Evolutionary conservation across 2,329 filamentous ascomycete species (phyloP), one percentile per base, ranked within the genome.

Genomic region (Scedosporium boydii): DNA sequence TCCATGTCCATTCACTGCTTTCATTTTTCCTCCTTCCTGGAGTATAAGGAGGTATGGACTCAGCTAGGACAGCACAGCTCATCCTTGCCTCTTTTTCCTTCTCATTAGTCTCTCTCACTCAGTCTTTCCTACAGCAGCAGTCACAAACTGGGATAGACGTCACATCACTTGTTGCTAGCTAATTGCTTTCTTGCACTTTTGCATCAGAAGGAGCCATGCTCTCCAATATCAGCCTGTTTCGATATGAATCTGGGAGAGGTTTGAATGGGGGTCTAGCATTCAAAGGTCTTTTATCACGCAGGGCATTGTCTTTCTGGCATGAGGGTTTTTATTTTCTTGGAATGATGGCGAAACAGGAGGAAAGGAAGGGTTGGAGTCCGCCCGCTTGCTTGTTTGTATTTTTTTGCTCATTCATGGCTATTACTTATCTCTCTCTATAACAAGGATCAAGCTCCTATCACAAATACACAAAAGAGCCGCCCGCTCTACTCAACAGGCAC

Each of bases 401-500:
- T 26, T 23, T 23, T 23, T 27, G 7, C 51, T 27, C 51, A 23
- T 55, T 23, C 51, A 29, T 27, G 12, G 12, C 9, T 55, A 3
- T 26, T 55, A 14, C 6, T 29, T 55, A 38, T 38, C 34, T 23
- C 44, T 48, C 44, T 48, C 44, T n/a, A 18, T 48, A 18, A 48
- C 21, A 7, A 55, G 51, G 23, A 23, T 27, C 23, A 27, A 27
- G 23, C n/a, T 18, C 29, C 27, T 55, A 27, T 38, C 42, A 38
- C 59, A 63, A 72, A 63, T 72, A 18, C 18, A 23, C 23, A 26
- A 23, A 55, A 6, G 18, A 27, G 5, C 18, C 51, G 12, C 18
- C 57, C 26, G 9, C 55, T 41, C 23, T 46, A 62, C 55, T 58
- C 66, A n/a, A 72, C 68, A 3, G 83, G 82, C 0, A 85, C 80